Evolutionary conservation across 345 rosid genomes (phyloP).

Genomic region (Euphorbia pulcherrima): DNA sequence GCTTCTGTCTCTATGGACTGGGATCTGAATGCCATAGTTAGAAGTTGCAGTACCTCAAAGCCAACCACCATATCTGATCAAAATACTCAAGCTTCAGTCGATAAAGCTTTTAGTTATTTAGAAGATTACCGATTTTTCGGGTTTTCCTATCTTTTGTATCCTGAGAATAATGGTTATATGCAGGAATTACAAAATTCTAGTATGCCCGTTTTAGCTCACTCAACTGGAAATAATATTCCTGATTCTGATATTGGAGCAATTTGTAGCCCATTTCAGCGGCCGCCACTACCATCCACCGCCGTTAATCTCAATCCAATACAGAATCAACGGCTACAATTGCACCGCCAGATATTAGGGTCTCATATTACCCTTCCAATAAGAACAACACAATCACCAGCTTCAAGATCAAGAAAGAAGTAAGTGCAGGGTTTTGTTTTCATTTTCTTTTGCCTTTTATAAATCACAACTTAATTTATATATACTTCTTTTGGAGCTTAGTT

Average conservation of each 20-base stretch:
- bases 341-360: background rate
- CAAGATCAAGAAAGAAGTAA: slow-evolving; percentile 58
- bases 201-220: slow-evolving; percentile 43
- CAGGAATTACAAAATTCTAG: slow-evolving; percentile 55
- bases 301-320: no score
- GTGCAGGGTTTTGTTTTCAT: no score
- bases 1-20: slow-evolving; percentile 42
- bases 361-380: slow-evolving; percentile 12
- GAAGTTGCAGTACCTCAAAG: slow-evolving; percentile 43
- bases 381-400: slow-evolving; percentile 24
- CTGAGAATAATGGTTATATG: slow-evolving; percentile 15
- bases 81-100: background rate
- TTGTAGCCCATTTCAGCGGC: slow-evolving; percentile 21
- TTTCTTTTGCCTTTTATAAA: no score
- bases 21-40: slow-evolving; percentile 82
- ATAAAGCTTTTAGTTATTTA: slow-evolving; percentile 25
- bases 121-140: slow-evolving; percentile 34
- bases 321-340: slow-evolving; percentile 19
- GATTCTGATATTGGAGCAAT: slow-evolving; percentile 21
- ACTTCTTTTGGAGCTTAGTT: no score
- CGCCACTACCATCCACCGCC: background rate
- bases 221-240: slow-evolving; percentile 7
- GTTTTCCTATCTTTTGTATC: slow-evolving; percentile 26
- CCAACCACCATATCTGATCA: background rate
- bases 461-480: no score